Evolutionary conservation across 2,329 filamentous ascomycete genomes (phyloP).

Genomic region (Macrophomina pseudophaseolina): DNA sequence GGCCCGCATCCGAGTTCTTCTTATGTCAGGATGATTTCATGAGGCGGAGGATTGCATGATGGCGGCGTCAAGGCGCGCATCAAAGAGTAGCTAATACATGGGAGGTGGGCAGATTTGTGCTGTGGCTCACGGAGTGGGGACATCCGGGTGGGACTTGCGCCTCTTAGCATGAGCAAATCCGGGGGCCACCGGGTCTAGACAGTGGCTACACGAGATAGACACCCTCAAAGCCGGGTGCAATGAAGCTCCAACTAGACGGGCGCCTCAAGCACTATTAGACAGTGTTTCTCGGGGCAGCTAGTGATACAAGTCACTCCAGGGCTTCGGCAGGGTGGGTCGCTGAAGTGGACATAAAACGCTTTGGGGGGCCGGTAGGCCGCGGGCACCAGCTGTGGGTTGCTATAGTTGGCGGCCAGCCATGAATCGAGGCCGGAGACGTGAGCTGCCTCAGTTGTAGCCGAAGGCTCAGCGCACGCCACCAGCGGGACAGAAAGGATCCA

Average conservation of each 20-base stretch:
- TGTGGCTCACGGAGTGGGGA: slow-evolving; percentile 6
- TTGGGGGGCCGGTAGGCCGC: not conserved
- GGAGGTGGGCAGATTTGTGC: not conserved
- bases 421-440: slow-evolving; percentile 3
- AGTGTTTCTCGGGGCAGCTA: not conserved
- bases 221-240: not conserved
- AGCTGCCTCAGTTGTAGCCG: slow-evolving; percentile 11
- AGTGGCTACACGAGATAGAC: slow-evolving; percentile 11
- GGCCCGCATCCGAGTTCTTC: not conserved
- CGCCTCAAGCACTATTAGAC: not conserved
- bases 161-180: not conserved
- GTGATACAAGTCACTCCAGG: not conserved
- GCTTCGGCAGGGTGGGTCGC: not conserved
- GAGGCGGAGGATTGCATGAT: slow-evolving; percentile 10
- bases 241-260: not conserved
- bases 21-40: slow-evolving; percentile 13
- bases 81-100: slow-evolving; percentile 10
- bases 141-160: not conserved
- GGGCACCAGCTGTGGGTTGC: not conserved
- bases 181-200: not conserved
- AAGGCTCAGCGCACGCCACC: slow-evolving; percentile 5
- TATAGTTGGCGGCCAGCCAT: not conserved
- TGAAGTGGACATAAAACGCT: not conserved
- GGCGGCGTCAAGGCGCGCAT: slow-evolving; percentile 15
- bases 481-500: not conserved